Evolutionary conservation across 768 basidiomycete genomes (phyloP).

Genomic region (Amanita jacksonii): DNA sequence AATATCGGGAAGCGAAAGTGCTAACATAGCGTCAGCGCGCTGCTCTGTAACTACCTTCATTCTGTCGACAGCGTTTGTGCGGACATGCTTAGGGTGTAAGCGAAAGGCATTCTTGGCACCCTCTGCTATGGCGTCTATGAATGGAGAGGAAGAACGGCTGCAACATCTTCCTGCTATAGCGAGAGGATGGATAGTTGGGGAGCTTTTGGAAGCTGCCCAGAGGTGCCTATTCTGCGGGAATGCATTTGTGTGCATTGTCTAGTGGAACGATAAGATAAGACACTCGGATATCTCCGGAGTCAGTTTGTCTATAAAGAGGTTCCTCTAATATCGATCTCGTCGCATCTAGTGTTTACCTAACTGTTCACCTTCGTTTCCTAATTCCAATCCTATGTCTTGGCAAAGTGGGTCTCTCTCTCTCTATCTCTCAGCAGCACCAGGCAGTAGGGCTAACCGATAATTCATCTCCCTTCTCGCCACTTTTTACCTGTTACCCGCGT

Average conservation of each 20-base stretch:
- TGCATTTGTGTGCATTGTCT: constrained; percentile 33
- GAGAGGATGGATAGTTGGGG: constrained; percentile 54
- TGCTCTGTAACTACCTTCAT: constrained; percentile 79
- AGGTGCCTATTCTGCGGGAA: constrained; percentile 68
- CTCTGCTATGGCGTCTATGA: constrained; percentile 22
- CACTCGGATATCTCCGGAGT: no score
- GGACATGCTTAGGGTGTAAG: constrained; percentile 75
- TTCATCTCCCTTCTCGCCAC: no score
- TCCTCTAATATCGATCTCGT: no score
- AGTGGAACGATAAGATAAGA: no score
- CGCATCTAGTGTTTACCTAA: no score
- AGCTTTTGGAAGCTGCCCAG: constrained; percentile 53
- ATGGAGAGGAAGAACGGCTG: constrained; percentile 22
- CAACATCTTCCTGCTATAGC: constrained; percentile 33
- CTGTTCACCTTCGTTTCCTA: no score
- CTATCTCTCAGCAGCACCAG: no score
- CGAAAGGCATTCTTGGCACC: constrained; percentile 71
- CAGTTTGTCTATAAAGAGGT: no score
- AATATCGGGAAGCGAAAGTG: constrained; percentile 4
- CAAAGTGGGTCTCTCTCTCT: no score
- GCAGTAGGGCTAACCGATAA: no score
- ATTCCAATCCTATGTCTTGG: no score
- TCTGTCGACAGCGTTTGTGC: constrained; percentile 65
- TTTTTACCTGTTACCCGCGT: no score
- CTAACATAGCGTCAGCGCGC: constrained; percentile 37